These are phyloP conservation scores for Purpureocillium takamizusanense DNA, from an alignment of 2,329 filamentous ascomycete genomes.

Conservation along the genomic window DNA sequence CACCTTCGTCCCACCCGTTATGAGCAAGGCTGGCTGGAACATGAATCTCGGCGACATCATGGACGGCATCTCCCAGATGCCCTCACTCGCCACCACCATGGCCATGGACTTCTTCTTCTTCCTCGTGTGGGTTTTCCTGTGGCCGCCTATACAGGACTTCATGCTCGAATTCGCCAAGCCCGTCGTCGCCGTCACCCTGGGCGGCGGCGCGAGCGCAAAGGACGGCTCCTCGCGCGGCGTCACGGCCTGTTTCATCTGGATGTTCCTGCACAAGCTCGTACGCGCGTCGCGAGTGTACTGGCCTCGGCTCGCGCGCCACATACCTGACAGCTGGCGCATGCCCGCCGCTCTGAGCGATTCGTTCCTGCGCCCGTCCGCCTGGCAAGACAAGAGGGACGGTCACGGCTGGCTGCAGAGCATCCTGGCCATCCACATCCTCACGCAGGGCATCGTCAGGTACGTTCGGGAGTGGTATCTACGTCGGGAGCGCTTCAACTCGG, in stretches of 20 bases:
- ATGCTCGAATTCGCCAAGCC: conserved; percentile 86
- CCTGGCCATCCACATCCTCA: conserved; percentile 65
- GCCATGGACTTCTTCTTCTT: conserved; percentile 78
- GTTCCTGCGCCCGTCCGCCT: conserved; percentile 27
- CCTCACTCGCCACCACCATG: conserved; percentile 75
- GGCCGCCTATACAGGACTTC: conserved; percentile 79
- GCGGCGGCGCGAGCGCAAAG: conserved; percentile 65
- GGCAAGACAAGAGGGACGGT: conserved; percentile 49
- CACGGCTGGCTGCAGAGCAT: conserved; percentile 61
- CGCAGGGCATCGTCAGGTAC: conserved; percentile 62
- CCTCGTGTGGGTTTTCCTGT: conserved; percentile 78
- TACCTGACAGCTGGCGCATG: conserved; percentile 37
- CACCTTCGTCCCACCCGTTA: conserved; percentile 81
- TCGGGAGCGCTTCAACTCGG: conserved; percentile 45
- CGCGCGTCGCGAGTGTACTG: conserved; percentile 40
- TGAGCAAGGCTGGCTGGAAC: conserved; percentile 68
- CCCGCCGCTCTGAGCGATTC: conserved; percentile 36
- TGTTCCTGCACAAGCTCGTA: conserved; percentile 45
- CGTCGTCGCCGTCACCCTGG: conserved; percentile 84
- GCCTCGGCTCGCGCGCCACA: conserved; percentile 33
- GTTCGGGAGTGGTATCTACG: conserved; percentile 60
- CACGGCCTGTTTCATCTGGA: conserved; percentile 61
- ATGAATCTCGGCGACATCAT: conserved; percentile 86
- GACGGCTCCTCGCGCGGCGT: conserved; percentile 64
- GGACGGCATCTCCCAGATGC: conserved; percentile 76